phyloP scores from a whole-genome alignment of 2,329 filamentous ascomycete species.

The Hymenoscyphus occultus region DNA sequence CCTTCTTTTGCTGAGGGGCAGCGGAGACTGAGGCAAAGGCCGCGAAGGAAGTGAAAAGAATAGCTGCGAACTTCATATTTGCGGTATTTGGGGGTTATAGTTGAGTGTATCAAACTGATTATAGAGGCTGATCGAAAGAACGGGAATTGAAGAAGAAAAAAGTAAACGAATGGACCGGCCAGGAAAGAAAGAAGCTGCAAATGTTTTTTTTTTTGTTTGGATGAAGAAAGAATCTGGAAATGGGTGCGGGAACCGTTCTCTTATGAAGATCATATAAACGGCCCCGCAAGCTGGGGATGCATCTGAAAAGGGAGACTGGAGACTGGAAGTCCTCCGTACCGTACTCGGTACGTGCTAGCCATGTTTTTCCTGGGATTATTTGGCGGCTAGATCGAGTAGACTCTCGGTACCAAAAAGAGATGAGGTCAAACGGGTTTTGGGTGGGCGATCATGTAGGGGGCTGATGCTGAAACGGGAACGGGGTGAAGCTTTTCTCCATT shows the following conservation, averaged over 20 bases:
- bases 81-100: neutral
- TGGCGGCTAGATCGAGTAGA: neutral
- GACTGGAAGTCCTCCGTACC: neutral
- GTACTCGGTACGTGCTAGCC: neutral
- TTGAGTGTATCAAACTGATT: neutral
- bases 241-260: neutral
- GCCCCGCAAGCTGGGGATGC: neutral
- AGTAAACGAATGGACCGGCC: slow-evolving; percentile 1
- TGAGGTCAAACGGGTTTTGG: neutral
- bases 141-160: neutral
- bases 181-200: neutral
- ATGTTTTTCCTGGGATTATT: neutral
- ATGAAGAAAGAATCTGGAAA: neutral
- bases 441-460: slow-evolving; percentile 1
- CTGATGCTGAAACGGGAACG: neutral
- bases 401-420: neutral
- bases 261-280: neutral
- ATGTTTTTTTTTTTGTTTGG: neutral
- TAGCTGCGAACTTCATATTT: slow-evolving; percentile 6
- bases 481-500: neutral
- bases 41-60: slow-evolving; percentile 2
- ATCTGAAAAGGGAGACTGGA: neutral
- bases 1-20: neutral
- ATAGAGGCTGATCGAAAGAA: neutral
- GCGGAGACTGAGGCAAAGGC: neutral